Conservation (phyloP, 2,329 filamentous ascomycete genomes). For the Talaromyces sp. region DNA sequence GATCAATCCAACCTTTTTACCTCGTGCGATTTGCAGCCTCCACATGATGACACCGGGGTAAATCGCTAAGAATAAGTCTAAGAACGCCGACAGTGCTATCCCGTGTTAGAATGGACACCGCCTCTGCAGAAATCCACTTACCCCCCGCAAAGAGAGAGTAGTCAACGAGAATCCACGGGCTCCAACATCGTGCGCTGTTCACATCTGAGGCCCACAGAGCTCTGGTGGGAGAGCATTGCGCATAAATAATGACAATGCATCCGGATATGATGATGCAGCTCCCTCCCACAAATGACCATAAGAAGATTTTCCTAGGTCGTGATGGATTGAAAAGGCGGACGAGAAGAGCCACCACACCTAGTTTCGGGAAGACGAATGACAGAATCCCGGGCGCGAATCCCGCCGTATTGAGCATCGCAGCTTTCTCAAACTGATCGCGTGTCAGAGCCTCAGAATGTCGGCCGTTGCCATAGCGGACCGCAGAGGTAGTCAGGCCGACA, state of each 20-base stretch:
- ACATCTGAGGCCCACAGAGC: not conserved
- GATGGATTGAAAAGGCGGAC: slow-evolving; percentile 22
- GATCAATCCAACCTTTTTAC: slow-evolving; percentile 19
- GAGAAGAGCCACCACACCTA: slow-evolving; percentile 23
- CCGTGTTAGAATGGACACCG: not conserved
- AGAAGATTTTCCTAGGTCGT: slow-evolving; percentile 9
- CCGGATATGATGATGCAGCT: slow-evolving; percentile 26
- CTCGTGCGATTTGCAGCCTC: slow-evolving; percentile 20
- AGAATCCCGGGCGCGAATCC: slow-evolving; percentile 22
- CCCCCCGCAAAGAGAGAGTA: slow-evolving; percentile 3
- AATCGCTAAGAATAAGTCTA: slow-evolving; percentile 22
- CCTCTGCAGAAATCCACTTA: not conserved
- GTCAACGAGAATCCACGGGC: slow-evolving; percentile 3
- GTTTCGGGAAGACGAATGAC: slow-evolving; percentile 23
- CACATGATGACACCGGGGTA: slow-evolving; percentile 20
- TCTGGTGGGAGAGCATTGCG: not conserved
- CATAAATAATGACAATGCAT: slow-evolving; percentile 14
- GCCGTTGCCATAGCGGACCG: not conserved
- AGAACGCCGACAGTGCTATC: slow-evolving; percentile 18
- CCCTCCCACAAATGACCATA: slow-evolving; percentile 23
- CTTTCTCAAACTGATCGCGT: slow-evolving; percentile 11
- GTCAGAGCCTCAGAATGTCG: slow-evolving; percentile 13
- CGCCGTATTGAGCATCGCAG: slow-evolving; percentile 19
- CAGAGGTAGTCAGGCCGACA: not conserved
- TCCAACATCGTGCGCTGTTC: not conserved